These are phyloP conservation scores for Cyamopsis tetragonoloba DNA, from an alignment of 306 rosid genomes.

Conservation along the genomic window DNA sequence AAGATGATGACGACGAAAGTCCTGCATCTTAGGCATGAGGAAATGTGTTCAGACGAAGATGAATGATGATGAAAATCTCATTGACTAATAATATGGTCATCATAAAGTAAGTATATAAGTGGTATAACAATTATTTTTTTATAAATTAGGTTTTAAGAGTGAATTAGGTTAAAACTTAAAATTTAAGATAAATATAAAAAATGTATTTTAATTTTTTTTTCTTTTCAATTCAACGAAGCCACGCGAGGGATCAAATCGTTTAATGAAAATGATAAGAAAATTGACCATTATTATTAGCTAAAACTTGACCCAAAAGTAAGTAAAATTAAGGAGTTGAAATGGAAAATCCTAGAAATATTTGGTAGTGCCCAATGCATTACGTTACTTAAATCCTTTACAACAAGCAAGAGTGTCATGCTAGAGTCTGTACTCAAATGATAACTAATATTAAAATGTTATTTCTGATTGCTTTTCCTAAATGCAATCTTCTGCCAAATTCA, in stretches of 20 bases:
- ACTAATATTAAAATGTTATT: background rate
- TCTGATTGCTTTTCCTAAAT: background rate
- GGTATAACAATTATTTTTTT: too few species aligned
- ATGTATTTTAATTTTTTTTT: too few species aligned
- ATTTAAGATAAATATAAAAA: background rate
- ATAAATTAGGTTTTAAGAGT: too few species aligned
- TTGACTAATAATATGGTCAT: too few species aligned
- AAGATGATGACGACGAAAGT: too few species aligned
- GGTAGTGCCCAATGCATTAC: constrained; percentile 15
- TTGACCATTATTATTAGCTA: background rate
- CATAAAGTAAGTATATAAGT: too few species aligned
- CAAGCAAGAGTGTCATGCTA: constrained; percentile 37
- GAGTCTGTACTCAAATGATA: constrained; percentile 19
- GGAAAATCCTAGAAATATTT: background rate
- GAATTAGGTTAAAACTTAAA: too few species aligned
- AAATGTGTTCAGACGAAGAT: too few species aligned
- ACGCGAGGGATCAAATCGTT: background rate
- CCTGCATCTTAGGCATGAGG: too few species aligned
- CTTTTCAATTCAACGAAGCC: background rate
- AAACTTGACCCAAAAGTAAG: constrained; percentile 18
- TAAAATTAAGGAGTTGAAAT: too few species aligned
- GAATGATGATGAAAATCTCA: too few species aligned
- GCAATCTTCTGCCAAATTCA: background rate
- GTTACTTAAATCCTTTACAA: constrained; percentile 27
- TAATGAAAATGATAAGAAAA: background rate